A percentile compares a stretch with the other conserved stretches of the same genome.
phyloP scores from a whole-genome alignment of 805 yeast genomes.

The Torulaspora microellipsoides region DNA sequence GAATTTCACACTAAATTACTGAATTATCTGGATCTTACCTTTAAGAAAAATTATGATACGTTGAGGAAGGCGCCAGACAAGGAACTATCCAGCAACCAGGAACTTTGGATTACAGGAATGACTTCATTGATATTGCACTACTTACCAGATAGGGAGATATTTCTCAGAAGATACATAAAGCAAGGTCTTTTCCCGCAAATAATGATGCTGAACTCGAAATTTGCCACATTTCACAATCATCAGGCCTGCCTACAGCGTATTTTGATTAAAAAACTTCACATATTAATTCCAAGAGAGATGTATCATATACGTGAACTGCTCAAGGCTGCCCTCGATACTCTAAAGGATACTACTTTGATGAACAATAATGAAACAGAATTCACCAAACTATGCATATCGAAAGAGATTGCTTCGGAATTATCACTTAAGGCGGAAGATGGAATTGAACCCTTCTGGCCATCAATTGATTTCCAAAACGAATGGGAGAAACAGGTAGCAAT shows the following conservation, averaged over 20 bases:
- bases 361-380: not conserved
- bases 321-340: not conserved
- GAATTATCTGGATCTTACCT: constrained; percentile 5
- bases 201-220: constrained; percentile 10
- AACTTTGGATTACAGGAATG: constrained; percentile 6
- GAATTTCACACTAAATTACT: constrained; percentile 9
- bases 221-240: constrained; percentile 4
- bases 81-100: not conserved
- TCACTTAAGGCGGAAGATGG: not conserved
- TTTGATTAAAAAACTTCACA: constrained; percentile 3
- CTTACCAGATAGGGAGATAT: constrained; percentile 13
- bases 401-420: constrained; percentile 1
- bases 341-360: not conserved
- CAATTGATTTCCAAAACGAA: not conserved
- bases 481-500: constrained; percentile 7
- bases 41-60: constrained; percentile 5
- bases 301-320: not conserved
- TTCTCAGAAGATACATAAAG: constrained; percentile 8
- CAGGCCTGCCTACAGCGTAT: constrained; percentile 7
- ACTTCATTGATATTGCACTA: constrained; percentile 8
- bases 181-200: constrained; percentile 11
- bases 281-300: not conserved
- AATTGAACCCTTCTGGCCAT: constrained; percentile 12
- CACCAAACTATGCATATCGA: constrained; percentile 1
- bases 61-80: not conserved